These are phyloP conservation scores for Colletotrichum brevisporum DNA, from an alignment of 2,329 filamentous ascomycete species.

Conservation along the genomic window DNA sequence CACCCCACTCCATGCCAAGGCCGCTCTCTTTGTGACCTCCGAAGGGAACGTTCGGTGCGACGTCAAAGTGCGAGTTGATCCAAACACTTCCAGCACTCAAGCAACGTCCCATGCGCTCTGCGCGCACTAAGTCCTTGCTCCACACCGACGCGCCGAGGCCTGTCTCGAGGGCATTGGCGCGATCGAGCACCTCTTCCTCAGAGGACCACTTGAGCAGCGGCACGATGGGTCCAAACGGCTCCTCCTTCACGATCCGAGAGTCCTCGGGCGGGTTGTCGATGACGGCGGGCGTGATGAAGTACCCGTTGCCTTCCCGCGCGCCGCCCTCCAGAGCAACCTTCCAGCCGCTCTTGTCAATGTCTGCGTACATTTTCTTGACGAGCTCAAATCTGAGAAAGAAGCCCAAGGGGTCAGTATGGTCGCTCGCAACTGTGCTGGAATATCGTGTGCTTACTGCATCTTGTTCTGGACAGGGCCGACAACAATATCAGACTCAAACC, in stretches of 20 bases:
- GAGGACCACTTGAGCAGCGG: constrained; percentile 73
- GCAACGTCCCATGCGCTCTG: constrained; percentile 64
- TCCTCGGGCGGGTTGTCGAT: constrained; percentile 71
- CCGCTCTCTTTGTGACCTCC: constrained; percentile 68
- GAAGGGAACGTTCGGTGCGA: constrained; percentile 56
- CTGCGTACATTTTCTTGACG: constrained; percentile 64
- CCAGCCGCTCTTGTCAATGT: constrained; percentile 56
- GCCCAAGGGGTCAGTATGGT: too few species aligned
- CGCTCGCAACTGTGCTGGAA: background rate
- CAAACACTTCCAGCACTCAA: constrained; percentile 73
- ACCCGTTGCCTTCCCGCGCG: constrained; percentile 56
- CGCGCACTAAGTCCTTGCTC: constrained; percentile 65
- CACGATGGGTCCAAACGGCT: constrained; percentile 70
- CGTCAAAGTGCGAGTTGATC: constrained; percentile 67
- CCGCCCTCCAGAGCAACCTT: constrained; percentile 27
- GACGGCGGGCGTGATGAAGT: constrained; percentile 70
- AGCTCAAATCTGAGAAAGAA: constrained; percentile 51
- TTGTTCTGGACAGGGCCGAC: constrained; percentile 71
- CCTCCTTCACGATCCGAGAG: constrained; percentile 68
- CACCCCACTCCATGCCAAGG: constrained; percentile 61
- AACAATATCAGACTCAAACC: constrained; percentile 57
- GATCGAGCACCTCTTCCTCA: constrained; percentile 70
- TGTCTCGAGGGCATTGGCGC: constrained; percentile 66
- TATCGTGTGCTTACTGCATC: constrained; percentile 63
- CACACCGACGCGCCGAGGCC: constrained; percentile 72